These are phyloP conservation scores for Groenewaldozyma salmanticensis DNA, from an alignment of 805 yeast genomes.

Conservation along the genomic window DNA sequence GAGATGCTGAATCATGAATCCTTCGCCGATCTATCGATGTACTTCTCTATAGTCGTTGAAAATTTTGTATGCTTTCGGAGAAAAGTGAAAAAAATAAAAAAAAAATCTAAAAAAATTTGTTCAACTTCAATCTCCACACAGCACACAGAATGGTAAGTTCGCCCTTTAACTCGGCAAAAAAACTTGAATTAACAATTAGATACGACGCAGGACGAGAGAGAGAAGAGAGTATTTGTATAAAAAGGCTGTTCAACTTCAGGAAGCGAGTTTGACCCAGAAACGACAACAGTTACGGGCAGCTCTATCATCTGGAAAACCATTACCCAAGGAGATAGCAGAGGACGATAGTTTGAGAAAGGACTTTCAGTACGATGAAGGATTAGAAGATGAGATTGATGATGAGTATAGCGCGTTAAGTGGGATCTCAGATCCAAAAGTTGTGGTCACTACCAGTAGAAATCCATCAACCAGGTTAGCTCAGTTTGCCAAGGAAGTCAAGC, in stretches of 20 bases:
- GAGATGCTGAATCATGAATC: too few species aligned
- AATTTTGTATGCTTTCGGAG: too few species aligned
- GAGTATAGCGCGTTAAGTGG: slow-evolving; percentile 88
- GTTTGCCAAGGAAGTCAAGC: slow-evolving; percentile 84
- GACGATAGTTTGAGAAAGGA: slow-evolving; percentile 74
- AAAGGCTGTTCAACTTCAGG: slow-evolving; percentile 84
- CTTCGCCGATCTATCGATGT: too few species aligned
- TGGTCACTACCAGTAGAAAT: slow-evolving; percentile 88
- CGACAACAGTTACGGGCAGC: slow-evolving; percentile 81
- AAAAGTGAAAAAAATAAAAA: too few species aligned
- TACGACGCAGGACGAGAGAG: slow-evolving; percentile 92
- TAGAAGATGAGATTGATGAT: slow-evolving; percentile 64
- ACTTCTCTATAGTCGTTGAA: too few species aligned
- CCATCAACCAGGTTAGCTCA: slow-evolving; percentile 81
- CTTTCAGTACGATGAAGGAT: slow-evolving; percentile 77
- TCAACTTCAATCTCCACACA: too few species aligned
- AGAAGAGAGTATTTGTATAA: slow-evolving; percentile 87
- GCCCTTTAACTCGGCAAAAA: not conserved
- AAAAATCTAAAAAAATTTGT: too few species aligned
- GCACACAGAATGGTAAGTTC: not conserved
- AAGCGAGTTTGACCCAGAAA: slow-evolving; percentile 74
- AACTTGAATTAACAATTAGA: slow-evolving; percentile 26
- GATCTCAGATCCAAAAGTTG: slow-evolving; percentile 76
- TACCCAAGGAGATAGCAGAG: slow-evolving; percentile 84
- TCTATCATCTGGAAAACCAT: slow-evolving; percentile 80